Evolutionary conservation across 1,284 basidiomycete species (phyloP), one percentile per base, ranked within the genome.

Genomic region (Amylostereum areolatum): DNA sequence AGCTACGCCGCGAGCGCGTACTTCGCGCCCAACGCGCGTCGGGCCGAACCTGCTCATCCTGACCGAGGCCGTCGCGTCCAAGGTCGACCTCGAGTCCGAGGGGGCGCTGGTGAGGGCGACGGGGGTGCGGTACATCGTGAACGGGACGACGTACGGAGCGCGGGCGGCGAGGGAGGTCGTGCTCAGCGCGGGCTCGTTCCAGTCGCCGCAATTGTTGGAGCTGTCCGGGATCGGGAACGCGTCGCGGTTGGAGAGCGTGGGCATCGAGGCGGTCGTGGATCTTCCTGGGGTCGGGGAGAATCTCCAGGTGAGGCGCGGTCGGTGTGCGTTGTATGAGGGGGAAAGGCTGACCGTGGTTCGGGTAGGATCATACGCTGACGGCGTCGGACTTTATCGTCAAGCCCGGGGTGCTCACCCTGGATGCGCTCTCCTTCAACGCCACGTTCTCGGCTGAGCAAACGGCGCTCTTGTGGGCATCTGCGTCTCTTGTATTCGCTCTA

Each of bases 401-500:
- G 2, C 36, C 61, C 7, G 7, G 27, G 2, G 52, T 57, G n/a
- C 52, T 52, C 5, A 47, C 49, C 31, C 43, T 48, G 29, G 43
- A 31, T 37, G 52, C 56, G 46, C 57, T 59, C 30, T 36, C 50
- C 43, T 44, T 44, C 43, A 44, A 29, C 10, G 43, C 29, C n/a
- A 44, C 11, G 24, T 25, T 27, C 9, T 27, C 3, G 40, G n/a
- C 40, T 25, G n/a, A n/a, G 12, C 40, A 12, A 10, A 24, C 50
- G 53, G 46, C 49, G 57, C 9, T 52, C 56, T 61, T 63, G 47
- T n/a, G 59, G 35, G 7, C 11, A 11, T 24, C 47, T 62, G 25
- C 36, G 45, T 46, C 57, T 57, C 43, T 63, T 64, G 46, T 60
- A 59, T 48, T 43, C 56, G 37, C 29, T 63, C 4, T 61, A 64